phyloP scores from a whole-genome alignment of 352 stramenopile genomes.

The Phytophthora hibernalis region DNA sequence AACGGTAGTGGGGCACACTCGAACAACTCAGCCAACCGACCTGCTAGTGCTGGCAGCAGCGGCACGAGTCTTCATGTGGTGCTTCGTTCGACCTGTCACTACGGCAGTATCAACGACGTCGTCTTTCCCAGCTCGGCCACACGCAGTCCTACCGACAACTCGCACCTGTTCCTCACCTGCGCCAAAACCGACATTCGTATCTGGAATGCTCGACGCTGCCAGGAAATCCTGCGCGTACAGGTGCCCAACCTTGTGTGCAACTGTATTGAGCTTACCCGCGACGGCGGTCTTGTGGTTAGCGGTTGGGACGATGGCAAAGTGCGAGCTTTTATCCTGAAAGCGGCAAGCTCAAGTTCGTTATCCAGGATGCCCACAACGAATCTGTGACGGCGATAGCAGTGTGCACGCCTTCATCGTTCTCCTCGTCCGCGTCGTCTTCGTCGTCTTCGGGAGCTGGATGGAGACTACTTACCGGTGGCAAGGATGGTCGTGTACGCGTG shows the following conservation, averaged over 20 bases:
- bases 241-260: slow-evolving; percentile 98
- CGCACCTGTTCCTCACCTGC: slow-evolving; percentile 96
- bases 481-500: slow-evolving; percentile 94
- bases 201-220: slow-evolving; percentile 92
- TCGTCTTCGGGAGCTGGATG: slow-evolving; percentile 61
- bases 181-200: slow-evolving; percentile 95
- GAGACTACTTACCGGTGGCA: slow-evolving; percentile 94
- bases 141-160: slow-evolving; percentile 76
- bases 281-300: slow-evolving; percentile 92
- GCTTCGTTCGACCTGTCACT: slow-evolving; percentile 92
- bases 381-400: slow-evolving; percentile 94
- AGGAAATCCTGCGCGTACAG: slow-evolving; percentile 97
- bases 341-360: slow-evolving; percentile 97
- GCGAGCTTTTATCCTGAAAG: slow-evolving; percentile 96
- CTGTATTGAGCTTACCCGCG: slow-evolving; percentile 91
- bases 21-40: slow-evolving; percentile 31
- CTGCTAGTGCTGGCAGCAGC: slow-evolving; percentile 17
- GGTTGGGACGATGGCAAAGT: slow-evolving; percentile 98
- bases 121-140: slow-evolving; percentile 86
- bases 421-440: slow-evolving; percentile 19
- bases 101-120: slow-evolving; percentile 93
- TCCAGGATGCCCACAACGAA: slow-evolving; percentile 96
- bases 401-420: slow-evolving; percentile 67
- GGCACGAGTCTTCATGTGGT: slow-evolving; percentile 46
- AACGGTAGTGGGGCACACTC: slow-evolving; percentile 10